phyloP scores from a whole-genome alignment of 306 rosid species.

The Crotalaria pallida region DNA sequence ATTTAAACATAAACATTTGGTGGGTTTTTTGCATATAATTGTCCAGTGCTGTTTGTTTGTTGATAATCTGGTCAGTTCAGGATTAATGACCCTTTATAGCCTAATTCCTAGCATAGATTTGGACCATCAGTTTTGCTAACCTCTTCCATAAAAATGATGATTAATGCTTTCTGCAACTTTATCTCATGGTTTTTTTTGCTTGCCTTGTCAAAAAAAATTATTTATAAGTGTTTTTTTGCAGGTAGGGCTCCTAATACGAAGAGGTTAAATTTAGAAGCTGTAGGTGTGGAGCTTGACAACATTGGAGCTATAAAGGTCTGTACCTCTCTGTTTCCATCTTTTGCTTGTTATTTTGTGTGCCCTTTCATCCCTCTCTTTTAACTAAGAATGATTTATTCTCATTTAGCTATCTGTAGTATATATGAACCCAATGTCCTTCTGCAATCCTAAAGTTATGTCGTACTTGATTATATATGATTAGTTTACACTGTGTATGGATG shows the following conservation, averaged over 20 bases:
- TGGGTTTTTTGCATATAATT: background rate
- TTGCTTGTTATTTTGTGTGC: slow-evolving; percentile 11
- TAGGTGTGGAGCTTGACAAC: slow-evolving; percentile 72
- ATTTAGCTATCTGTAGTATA: background rate
- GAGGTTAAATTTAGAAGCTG: slow-evolving; percentile 84
- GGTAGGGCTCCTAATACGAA: slow-evolving; percentile 86
- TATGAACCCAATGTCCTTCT: background rate
- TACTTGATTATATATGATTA: background rate
- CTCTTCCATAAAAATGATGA: background rate
- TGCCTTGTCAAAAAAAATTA: background rate
- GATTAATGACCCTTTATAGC: background rate
- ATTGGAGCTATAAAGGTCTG: slow-evolving; percentile 74
- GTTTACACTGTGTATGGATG: background rate
- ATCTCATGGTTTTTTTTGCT: slow-evolving; percentile 3
- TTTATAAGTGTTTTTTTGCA: slow-evolving; percentile 25
- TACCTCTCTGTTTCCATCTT: slow-evolving; percentile 9
- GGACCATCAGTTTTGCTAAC: background rate
- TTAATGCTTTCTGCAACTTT: slow-evolving; percentile 7
- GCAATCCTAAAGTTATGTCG: background rate
- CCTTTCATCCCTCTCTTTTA: background rate
- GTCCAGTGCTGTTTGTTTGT: background rate
- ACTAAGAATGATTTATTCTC: background rate
- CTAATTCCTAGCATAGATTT: background rate
- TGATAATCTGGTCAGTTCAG: background rate
- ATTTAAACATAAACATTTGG: background rate